Percentiles rank a stretch among this genome's conserved stretches.
Conservation (phyloP, 2,329 filamentous ascomycete species). For the Hypomyces rosellus region DNA sequence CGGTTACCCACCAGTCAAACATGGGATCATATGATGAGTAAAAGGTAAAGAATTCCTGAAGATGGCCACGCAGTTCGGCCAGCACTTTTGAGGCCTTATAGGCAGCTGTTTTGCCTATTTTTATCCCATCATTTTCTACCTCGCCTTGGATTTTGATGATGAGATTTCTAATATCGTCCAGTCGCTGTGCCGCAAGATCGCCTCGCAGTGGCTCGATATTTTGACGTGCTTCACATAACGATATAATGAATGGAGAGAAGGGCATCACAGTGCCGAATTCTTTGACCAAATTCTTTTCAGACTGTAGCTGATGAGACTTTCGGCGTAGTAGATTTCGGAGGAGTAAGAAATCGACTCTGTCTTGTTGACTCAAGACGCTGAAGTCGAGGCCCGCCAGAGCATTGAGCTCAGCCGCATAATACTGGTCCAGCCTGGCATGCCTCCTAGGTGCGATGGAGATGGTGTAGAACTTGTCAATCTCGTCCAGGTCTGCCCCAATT, state of each 20-base stretch:
- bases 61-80: slow-evolving; percentile 30
- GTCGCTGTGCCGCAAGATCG: slow-evolving; percentile 34
- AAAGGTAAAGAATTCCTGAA: slow-evolving; percentile 44
- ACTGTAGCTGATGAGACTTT: slow-evolving; percentile 30
- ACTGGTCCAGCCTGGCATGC: slow-evolving; percentile 32
- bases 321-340: slow-evolving; percentile 40
- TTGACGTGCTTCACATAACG: slow-evolving; percentile 43
- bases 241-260: slow-evolving; percentile 35
- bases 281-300: slow-evolving; percentile 31
- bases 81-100: slow-evolving; percentile 41
- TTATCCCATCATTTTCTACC: slow-evolving; percentile 28
- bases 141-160: slow-evolving; percentile 27
- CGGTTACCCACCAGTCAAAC: slow-evolving; percentile 51
- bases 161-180: slow-evolving; percentile 30
- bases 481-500: slow-evolving; percentile 37
- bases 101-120: slow-evolving; percentile 35
- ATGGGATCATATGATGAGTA: slow-evolving; percentile 50
- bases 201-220: slow-evolving; percentile 37
- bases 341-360: slow-evolving; percentile 43
- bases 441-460: slow-evolving; percentile 39
- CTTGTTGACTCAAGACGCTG: slow-evolving; percentile 32
- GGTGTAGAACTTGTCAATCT: slow-evolving; percentile 44
- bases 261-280: slow-evolving; percentile 36
- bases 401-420: slow-evolving; percentile 35
- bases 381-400: slow-evolving; percentile 21